Evolutionary conservation across 495 filamentous ascomycete genomes (phyloP), one percentile per base, ranked within the genome.

Genomic region (Penicillium canescens): DNA sequence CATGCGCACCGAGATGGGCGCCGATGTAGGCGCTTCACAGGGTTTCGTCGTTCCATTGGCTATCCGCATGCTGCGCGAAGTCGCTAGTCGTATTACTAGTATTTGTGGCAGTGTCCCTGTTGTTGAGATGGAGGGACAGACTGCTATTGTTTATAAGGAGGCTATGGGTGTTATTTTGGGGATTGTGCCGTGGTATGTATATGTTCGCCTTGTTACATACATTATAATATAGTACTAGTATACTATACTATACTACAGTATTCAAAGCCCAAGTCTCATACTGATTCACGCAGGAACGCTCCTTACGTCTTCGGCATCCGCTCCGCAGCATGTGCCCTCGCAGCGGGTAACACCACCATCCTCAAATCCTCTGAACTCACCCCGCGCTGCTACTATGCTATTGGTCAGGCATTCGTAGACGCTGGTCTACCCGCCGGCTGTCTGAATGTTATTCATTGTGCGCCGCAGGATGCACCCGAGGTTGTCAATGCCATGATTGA

Each of bases 131-230:
- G 75, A 82, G 42, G 80, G 79, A 1, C 77, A 76, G 40, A 80
- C 78, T 31, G 86, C 88, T 1, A 77, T 95, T 52, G 71, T 95
- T 5, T 75, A 82, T 36, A 89, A 86, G 56, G 91, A 95, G 66
- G 86, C 91, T 5, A 90, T 84, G 68, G 91, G 91, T 21, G 91
- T 94, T 16, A 75, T 91, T 18, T 71, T 96, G 18, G 87, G 83
- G 10, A 87, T 95, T 68, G 90, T 90, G 9, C 90, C 92, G 18
- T 96, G 92, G 89, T 90, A 73, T 50, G 70, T 62, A 40, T 54
- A 38, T 35, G 4, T 31, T 3, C 35, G 14, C 3, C 18, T 31
- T 18, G 18, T 18, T 18, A 18, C 18, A 18, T 18, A 18, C 18
- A 18, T 18, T 18, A 18, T 18, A 18, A 1, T 18, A 18, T 18